Base-by-base conservation (phyloP, 2,329 filamentous ascomycete genomes). In the Pestalotiopsis sp. region DNA sequence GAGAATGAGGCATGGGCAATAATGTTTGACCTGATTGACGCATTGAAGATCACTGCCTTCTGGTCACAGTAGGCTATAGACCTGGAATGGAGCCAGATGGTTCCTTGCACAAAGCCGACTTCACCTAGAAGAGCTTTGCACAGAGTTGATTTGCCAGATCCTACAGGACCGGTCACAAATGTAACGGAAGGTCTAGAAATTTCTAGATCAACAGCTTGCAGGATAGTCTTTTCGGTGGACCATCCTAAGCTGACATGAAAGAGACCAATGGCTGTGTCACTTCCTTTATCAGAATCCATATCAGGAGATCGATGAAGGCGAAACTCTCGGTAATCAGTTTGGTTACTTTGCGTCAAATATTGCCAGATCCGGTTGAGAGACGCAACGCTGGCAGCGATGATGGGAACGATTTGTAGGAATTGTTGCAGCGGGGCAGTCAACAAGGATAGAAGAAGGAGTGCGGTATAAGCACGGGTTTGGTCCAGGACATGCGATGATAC, bases 131-230 rank as follows among this genome's bases (percentile, higher is more conserved):
- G 72, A 0, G 78, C 78, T 64, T 81, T 81, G 69, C 83, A 79
- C 0, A 85, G 70, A 0, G 83, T 81, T 0, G 80, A 83, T 69
- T 86, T 86, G 0, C 84, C 84, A 0, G 79, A 81, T 0, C 80
- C 84, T 4, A 85, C 75, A 1, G 83, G 81, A 0, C 83, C 83
- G 6, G 83, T 74, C 0, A 85, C 71, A 3, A 85, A 76, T 31
- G 57, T 58, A 13, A 58, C 12, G 27, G 38, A 4, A 3, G 23
- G 3, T 9, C 77, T 23, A 27, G 36, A 55, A n/a, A 66, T 41
- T 17, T 60, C 31, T 11, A 66, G 52, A 45, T 38, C 20, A 31
- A 66, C 39, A 31, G 25, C 31, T 45, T n/a, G 6, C 4, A 66
- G 11, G 20, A 27, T 17, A 3, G 38, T 14, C 36, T 59, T 60